phyloP scores from a whole-genome alignment of 306 rosid species.

The Nissolia schottii region DNA sequence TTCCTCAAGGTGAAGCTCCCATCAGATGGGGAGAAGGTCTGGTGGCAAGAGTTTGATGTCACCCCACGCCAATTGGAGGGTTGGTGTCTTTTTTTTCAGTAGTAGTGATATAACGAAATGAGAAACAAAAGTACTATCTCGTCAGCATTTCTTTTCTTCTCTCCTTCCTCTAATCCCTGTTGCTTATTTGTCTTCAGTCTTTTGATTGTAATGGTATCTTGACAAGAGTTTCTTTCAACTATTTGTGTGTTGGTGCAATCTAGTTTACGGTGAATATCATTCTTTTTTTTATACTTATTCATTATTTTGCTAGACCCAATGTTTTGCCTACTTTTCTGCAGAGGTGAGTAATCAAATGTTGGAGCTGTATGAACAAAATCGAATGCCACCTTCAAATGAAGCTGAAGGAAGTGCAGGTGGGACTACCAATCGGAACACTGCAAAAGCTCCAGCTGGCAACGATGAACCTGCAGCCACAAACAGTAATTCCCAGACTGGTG shows the following conservation, averaged over 20 bases:
- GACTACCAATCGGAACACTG: slow-evolving; percentile 35
- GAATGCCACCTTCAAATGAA: slow-evolving; percentile 67
- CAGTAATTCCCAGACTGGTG: slow-evolving; percentile 56
- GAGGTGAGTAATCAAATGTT: slow-evolving; percentile 99
- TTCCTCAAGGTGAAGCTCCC: slow-evolving; percentile 97
- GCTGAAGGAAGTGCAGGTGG: slow-evolving; percentile 69
- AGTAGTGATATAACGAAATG: slow-evolving; percentile 33
- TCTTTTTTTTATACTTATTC: background rate
- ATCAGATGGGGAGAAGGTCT: slow-evolving; percentile 97
- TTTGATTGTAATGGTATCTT: background rate
- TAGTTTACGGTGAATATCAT: background rate
- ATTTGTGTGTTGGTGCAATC: slow-evolving; percentile 12
- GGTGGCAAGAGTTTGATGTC: slow-evolving; percentile 99
- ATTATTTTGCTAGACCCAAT: slow-evolving; percentile 18
- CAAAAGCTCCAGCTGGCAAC: slow-evolving; percentile 47
- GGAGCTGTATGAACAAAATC: slow-evolving; percentile 91
- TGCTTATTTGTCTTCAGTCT: background rate
- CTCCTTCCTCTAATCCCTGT: background rate
- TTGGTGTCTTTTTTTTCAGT: slow-evolving; percentile 59
- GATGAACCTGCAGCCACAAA: slow-evolving; percentile 61
- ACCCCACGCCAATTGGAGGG: slow-evolving; percentile 99
- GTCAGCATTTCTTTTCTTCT: slow-evolving; percentile 20
- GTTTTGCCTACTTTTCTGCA: slow-evolving; percentile 47
- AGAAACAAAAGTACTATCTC: slow-evolving; percentile 28
- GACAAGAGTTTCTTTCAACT: slow-evolving; percentile 1